Evolutionary conservation across 202 grass and related monocot species (phyloP).

Genomic region (Setaria viridis): DNA sequence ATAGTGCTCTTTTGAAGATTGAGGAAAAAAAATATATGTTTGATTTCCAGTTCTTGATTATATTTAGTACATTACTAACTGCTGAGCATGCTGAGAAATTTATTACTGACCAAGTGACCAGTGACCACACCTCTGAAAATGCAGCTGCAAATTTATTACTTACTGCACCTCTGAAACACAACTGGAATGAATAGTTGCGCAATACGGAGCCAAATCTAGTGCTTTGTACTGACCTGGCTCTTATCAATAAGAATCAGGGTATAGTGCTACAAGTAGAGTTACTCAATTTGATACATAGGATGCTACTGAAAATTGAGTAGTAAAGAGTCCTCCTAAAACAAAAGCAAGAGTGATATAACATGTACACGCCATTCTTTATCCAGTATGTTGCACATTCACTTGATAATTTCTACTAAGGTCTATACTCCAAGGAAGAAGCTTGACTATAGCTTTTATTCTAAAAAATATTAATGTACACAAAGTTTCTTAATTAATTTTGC

Average conservation of each 20-base stretch:
- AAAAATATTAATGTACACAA: too few species aligned
- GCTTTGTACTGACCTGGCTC: neutral
- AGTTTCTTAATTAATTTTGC: too few species aligned
- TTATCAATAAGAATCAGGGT: neutral
- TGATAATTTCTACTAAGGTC: too few species aligned
- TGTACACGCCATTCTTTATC: too few species aligned
- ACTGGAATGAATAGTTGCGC: neutral
- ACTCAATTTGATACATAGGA: neutral
- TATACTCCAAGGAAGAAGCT: too few species aligned
- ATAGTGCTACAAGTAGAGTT: neutral
- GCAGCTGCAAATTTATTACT: neutral
- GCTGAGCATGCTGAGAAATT: neutral
- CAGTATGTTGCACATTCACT: too few species aligned
- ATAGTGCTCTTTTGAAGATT: neutral
- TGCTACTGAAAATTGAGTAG: conserved; percentile 5
- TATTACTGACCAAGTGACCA: neutral
- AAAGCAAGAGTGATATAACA: too few species aligned
- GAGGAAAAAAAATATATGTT: neutral
- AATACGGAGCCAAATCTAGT: neutral
- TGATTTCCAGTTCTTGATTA: neutral
- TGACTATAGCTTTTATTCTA: too few species aligned
- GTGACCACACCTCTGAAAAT: neutral
- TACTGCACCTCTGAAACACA: neutral
- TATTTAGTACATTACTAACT: neutral
- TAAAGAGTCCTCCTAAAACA: neutral